Base-by-base conservation (phyloP, 352 stramenopile species). In the Poterioochromonas sp. region DNA sequence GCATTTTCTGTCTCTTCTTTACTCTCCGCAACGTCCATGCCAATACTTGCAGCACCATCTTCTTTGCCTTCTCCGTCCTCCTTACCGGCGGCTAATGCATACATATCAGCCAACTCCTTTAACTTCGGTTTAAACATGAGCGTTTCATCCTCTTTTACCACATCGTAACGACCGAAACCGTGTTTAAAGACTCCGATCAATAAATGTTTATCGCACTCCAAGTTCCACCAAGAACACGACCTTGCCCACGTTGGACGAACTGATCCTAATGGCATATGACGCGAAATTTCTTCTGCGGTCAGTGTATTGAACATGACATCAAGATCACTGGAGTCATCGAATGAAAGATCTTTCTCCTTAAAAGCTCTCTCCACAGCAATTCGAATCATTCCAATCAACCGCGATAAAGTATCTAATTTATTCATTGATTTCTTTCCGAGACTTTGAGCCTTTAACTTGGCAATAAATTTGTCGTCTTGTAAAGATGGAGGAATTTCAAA, bases 131-230 rank as follows among this genome's bases (percentile, higher is more conserved):
- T 43, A 76, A 84, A 84, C 51, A 81, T 81, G 47, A 84, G 51
- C 39, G 53, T 47, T 37, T 60, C 37, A 63, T 85, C 82, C 22
- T 62, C 53, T 44, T 60, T 62, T 49, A 85, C 84, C 53, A 79
- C 77, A 32, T 83, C 60, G 47, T 84, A 85, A 3, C 62, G 65
- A 29, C 79, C 78, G 49, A 80, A 85, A 20, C 82, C 82, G 76
- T 85, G 79, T 63, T 81, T 44, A 74, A 84, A 85, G 32, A 71
- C 77, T 8, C 81, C 82, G 12, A 85, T 43, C 18, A 85, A 43
- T 20, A 85, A 79, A 43, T 85, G 80, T 29, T 62, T 29, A 77
- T 83, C 81, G 37, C 77, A 82, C 22, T 77, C 53, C 0, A 82
- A 76, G 68, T 85, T 79, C 82, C 82, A 85, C 82, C 82, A 85